phyloP scores from a whole-genome alignment of 208 protist genomes.

The Trichomonas gallinae region DNA sequence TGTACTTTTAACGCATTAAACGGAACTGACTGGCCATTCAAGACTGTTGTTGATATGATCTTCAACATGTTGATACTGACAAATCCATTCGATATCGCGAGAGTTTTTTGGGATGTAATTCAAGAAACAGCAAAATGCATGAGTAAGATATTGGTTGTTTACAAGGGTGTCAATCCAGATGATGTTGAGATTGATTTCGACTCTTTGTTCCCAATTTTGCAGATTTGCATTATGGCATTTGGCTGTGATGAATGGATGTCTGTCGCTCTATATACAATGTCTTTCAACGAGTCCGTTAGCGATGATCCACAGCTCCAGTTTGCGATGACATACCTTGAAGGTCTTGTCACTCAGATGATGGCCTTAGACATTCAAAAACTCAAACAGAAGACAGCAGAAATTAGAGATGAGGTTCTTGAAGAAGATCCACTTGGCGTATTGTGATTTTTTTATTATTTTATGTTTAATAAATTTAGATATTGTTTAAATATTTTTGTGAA shows the following conservation, averaged over 20 bases:
- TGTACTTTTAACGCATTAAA: background rate
- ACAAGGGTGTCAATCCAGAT: background rate
- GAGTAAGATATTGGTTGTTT: background rate
- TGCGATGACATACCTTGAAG: background rate
- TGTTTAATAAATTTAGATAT: too few species aligned
- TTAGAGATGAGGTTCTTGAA: background rate
- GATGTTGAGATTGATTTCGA: conserved; percentile 21
- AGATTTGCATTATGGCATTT: background rate
- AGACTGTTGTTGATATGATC: background rate
- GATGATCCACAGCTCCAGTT: background rate
- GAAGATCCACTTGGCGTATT: background rate
- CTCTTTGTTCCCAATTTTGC: background rate
- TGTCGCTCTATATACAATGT: background rate
- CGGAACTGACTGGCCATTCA: background rate
- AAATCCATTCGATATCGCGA: background rate
- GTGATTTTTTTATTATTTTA: too few species aligned
- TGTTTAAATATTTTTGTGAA: too few species aligned
- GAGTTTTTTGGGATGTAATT: conserved; percentile 1
- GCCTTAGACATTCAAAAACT: background rate
- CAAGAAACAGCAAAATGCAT: conserved; percentile 14
- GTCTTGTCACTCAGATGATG: background rate
- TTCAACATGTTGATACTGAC: background rate
- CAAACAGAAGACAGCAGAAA: background rate
- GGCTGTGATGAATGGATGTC: background rate
- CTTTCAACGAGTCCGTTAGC: background rate